These are phyloP conservation scores for Sporothrix curviconia DNA, from an alignment of 2,329 filamentous ascomycete species.

Conservation along the genomic window DNA sequence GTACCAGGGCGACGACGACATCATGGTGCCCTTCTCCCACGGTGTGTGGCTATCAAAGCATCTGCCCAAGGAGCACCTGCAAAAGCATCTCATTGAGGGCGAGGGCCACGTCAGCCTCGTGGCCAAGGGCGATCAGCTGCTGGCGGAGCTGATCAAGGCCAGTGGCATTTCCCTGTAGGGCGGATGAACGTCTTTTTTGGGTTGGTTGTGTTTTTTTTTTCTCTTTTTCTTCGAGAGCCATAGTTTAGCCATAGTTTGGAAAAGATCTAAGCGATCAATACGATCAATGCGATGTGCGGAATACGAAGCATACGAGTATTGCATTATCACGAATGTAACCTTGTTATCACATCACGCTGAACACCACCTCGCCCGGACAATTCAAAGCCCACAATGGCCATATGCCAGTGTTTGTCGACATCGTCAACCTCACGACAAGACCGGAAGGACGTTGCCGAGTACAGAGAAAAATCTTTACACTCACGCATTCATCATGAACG, in stretches of 20 bases:
- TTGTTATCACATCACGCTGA: background rate
- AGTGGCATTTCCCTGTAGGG: background rate
- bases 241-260: background rate
- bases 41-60: slow-evolving; percentile 2
- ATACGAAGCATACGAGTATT: too few species aligned
- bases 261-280: too few species aligned
- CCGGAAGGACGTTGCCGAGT: too few species aligned
- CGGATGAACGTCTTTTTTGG: background rate
- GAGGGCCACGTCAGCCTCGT: slow-evolving; percentile 4
- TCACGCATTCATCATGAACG: too few species aligned
- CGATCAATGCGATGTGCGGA: too few species aligned
- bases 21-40: slow-evolving; percentile 1
- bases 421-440: too few species aligned
- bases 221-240: too few species aligned
- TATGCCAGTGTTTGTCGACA: too few species aligned
- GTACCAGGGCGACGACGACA: slow-evolving; percentile 8
- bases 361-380: too few species aligned
- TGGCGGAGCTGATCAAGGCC: background rate
- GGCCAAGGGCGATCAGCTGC: slow-evolving; percentile 2
- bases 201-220: background rate
- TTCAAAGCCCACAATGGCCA: too few species aligned
- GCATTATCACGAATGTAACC: too few species aligned
- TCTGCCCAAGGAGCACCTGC: background rate
- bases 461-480: too few species aligned
- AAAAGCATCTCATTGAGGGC: background rate